Percentiles rank a stretch among this genome's conserved stretches.
Evolutionary conservation across 1,284 basidiomycete species (phyloP).

Genomic region (Cutaneotrichosporon sp.): DNA sequence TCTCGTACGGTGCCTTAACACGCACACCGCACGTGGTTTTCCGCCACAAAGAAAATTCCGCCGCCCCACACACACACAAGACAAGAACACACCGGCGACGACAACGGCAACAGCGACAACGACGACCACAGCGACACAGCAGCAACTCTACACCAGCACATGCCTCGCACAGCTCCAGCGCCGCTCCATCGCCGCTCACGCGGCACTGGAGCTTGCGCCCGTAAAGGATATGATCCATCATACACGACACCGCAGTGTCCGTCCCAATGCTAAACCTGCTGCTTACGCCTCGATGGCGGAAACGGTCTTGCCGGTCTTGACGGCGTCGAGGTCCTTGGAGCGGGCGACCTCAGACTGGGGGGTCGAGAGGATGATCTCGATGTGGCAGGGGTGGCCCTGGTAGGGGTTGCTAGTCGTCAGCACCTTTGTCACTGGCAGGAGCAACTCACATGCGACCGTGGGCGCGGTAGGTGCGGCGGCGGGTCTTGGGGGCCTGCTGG

Average conservation of each 20-base stretch:
- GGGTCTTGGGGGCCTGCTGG: slow-evolving; percentile 99
- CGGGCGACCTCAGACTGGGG: slow-evolving; percentile 78
- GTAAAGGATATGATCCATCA: slow-evolving; percentile 40
- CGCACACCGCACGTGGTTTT: not conserved
- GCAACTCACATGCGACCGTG: slow-evolving; percentile 70
- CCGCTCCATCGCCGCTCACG: too few species aligned
- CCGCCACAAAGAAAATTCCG: not conserved
- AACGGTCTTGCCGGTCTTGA: slow-evolving; percentile 47
- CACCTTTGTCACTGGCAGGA: not conserved
- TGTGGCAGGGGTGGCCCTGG: slow-evolving; percentile 88
- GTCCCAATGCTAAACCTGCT: slow-evolving; percentile 21
- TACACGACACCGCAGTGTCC: slow-evolving; percentile 36
- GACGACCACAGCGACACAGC: not conserved
- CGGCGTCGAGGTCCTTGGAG: slow-evolving; percentile 68
- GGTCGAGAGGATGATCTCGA: slow-evolving; percentile 84
- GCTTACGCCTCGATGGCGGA: slow-evolving; percentile 49
- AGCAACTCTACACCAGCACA: not conserved
- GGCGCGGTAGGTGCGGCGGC: slow-evolving; percentile 98
- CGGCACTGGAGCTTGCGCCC: too few species aligned
- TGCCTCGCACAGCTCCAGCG: not conserved
- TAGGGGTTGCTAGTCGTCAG: slow-evolving; percentile 76
- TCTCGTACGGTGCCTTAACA: too few species aligned
- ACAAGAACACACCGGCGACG: not conserved
- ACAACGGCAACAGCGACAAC: too few species aligned
- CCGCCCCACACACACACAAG: not conserved